Base-by-base conservation (phyloP, 495 filamentous ascomycete genomes). In the Podospora conica region DNA sequence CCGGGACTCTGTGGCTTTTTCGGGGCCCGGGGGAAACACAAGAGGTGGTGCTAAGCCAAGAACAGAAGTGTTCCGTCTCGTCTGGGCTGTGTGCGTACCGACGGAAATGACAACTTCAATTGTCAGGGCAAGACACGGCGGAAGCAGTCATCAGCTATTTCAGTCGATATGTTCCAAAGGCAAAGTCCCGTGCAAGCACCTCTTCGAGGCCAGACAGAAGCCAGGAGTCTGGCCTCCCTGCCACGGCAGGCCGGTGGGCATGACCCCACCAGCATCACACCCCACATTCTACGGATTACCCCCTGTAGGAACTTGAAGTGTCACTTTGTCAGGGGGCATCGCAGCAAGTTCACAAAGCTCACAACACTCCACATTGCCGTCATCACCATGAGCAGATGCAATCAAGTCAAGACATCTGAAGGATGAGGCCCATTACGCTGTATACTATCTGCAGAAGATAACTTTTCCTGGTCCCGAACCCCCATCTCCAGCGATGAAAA, bases 381-480 rank as follows among this genome's bases (percentile, higher is more conserved):
- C 27, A 60, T 5, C 27, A 15, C 15, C 54, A 58, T 7, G 33
- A 48, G 33, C 33, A 11, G 21, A 53, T 40, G 25, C 22, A 8
- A n/a, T 12, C 12, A 15, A 58, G 22, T 65, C 55, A 48, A 15
- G n/a, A 29, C 22, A 53, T 61, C 18, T 53, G 8, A 60, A 58
- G 48, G 53, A 66, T 60, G 28, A 66, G 25, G 55, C 55, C 60
- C 57, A 22, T 69, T 55, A 15, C 66, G 55, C 31, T 61, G 28
- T 70, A 59, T 63, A 48, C 40, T 8, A 55, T 54, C 58, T 58
- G 60, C 62, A 65, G 60, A 48, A 66, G 68, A 66, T 66, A 72
- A 68, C 56, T 73, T 78, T 75, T 81, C 75, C 73, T 71, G 71
- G 73, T 76, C 72, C 78, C 65, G 65, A 69, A 55, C 65, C 29